A percentile compares a stretch with the other conserved stretches of the same genome.
phyloP scores from a whole-genome alignment of 306 rosid species.

The Sophora flavescens region DNA sequence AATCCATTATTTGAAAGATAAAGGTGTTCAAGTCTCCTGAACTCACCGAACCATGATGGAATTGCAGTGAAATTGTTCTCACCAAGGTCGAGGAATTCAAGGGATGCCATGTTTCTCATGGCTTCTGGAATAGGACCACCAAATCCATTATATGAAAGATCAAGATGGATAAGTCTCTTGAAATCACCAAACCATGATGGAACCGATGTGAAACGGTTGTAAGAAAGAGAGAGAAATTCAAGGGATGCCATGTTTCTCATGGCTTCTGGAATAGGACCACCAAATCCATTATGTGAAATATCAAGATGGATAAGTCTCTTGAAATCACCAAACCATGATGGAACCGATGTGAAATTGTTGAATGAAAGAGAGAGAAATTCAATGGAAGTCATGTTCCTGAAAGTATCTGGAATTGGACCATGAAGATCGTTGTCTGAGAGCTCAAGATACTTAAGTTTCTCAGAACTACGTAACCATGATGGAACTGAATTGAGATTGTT shows the following conservation, averaged over 20 bases:
- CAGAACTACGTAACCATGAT: background rate
- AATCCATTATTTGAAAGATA: too few species aligned
- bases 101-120: background rate
- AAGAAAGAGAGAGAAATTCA: too few species aligned
- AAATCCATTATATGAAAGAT: background rate
- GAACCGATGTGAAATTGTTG: background rate
- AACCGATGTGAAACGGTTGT: background rate
- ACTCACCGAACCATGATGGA: too few species aligned
- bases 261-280: background rate
- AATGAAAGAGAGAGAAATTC: too few species aligned
- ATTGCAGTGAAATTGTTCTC: background rate
- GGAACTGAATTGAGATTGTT: slow-evolving; percentile 8
- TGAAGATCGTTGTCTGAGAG: background rate
- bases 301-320: background rate
- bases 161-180: background rate
- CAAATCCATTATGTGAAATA: background rate
- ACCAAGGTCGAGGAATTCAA: background rate
- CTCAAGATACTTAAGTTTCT: background rate
- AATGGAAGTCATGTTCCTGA: background rate
- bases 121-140: background rate
- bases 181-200: slow-evolving; percentile 26
- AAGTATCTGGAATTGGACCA: background rate
- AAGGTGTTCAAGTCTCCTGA: too few species aligned
- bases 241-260: background rate
- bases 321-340: slow-evolving; percentile 18